Conservation (phyloP, 148 eudicot genomes). For the Tetragonia tetragonoides region DNA sequence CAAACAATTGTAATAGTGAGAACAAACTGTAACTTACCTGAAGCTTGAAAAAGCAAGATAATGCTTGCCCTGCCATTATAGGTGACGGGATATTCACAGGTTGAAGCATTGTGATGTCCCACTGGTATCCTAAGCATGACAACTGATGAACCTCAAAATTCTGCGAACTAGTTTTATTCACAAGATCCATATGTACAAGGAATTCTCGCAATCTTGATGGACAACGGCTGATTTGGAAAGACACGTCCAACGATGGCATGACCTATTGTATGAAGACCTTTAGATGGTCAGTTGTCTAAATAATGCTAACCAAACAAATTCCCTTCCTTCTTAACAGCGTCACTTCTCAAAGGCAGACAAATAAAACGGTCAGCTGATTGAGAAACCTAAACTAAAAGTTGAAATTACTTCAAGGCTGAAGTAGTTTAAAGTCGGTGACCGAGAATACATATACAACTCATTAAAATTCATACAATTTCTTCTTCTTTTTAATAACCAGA, state of each 20-base stretch:
- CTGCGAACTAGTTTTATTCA: conserved; percentile 72
- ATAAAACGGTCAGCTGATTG: not conserved
- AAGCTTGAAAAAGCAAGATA: conserved; percentile 83
- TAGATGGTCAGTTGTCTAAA: conserved; percentile 9
- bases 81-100: conserved; percentile 59
- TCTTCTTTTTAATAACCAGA: too few relatives aligned
- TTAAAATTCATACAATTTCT: not conserved
- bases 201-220: conserved; percentile 76
- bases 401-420: not conserved
- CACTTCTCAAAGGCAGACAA: conserved; percentile 1
- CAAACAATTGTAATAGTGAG: not conserved
- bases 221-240: conserved; percentile 65
- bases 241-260: conserved; percentile 78
- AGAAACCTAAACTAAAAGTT: not conserved
- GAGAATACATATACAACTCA: not conserved
- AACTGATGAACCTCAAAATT: conserved; percentile 79
- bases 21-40: conserved; percentile 54
- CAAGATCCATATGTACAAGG: conserved; percentile 79
- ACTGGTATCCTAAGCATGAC: conserved; percentile 69
- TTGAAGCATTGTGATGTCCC: conserved; percentile 73
- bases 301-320: not conserved
- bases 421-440: not conserved
- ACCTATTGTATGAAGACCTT: conserved; percentile 43
- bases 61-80: conserved; percentile 75
- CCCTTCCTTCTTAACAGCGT: not conserved